Evolutionary conservation across 2,329 filamentous ascomycete genomes (phyloP).

Genomic region (Beauveria rudraprayagi): DNA sequence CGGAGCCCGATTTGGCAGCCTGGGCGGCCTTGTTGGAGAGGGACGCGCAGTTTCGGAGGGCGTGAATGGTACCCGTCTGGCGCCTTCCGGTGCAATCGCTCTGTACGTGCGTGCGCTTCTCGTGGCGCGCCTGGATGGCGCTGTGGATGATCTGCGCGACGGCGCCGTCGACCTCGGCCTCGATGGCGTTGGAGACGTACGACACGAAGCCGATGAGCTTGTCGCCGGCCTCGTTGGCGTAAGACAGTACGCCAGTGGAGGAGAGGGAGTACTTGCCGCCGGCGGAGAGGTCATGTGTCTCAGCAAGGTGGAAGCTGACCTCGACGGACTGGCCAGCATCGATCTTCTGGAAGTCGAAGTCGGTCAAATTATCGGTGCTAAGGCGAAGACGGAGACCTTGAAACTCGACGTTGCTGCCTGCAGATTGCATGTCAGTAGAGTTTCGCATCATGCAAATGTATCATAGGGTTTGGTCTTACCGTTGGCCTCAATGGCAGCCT

Average conservation of each 20-base stretch:
- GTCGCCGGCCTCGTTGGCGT: conserved; percentile 42
- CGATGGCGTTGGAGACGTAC: conserved; percentile 50
- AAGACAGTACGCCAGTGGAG: conserved; percentile 48
- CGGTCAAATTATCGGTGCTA: conserved; percentile 31
- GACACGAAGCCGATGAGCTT: conserved; percentile 46
- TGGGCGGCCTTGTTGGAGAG: conserved; percentile 44
- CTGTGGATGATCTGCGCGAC: conserved; percentile 39
- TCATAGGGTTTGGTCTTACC: neutral
- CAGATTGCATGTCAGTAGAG: neutral
- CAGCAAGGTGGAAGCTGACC: conserved; percentile 45
- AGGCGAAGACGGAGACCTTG: conserved; percentile 42
- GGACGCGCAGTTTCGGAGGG: conserved; percentile 38
- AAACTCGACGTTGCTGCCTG: conserved; percentile 22
- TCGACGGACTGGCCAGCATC: conserved; percentile 41
- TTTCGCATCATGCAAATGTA: neutral
- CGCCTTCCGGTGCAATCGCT: conserved; percentile 28
- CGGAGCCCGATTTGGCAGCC: conserved; percentile 40
- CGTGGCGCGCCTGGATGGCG: conserved; percentile 26
- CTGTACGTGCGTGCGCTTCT: conserved; percentile 39
- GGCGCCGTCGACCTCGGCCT: conserved; percentile 39
- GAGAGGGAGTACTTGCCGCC: conserved; percentile 50
- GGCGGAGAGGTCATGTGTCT: conserved; percentile 42
- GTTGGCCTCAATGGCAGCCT: neutral
- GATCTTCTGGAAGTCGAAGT: conserved; percentile 43
- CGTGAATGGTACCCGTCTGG: neutral